A percentile compares a stretch with the other conserved stretches of the same genome.
Evolutionary conservation across 345 rosid genomes (phyloP).

Genomic region (Lagerstroemia speciosa): DNA sequence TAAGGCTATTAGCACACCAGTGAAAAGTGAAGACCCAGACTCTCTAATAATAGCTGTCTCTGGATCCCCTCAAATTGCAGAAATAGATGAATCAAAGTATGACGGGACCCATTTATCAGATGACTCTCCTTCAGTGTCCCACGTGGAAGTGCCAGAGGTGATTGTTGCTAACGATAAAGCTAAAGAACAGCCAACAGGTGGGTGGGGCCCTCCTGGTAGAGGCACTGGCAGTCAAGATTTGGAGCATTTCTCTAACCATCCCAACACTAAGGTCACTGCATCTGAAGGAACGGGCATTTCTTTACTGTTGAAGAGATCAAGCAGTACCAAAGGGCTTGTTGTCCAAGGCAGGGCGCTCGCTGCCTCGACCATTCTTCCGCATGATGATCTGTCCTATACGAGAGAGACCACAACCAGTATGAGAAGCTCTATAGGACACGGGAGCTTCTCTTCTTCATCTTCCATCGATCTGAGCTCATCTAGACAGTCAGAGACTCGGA

Average conservation of each 20-base stretch:
- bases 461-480: constrained; percentile 65
- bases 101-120: background rate
- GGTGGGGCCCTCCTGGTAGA: constrained; percentile 19
- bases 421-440: constrained; percentile 76
- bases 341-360: constrained; percentile 55
- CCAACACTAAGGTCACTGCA: constrained; percentile 24
- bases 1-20: constrained; percentile 19
- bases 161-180: constrained; percentile 21
- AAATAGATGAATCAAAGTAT: constrained; percentile 20
- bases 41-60: constrained; percentile 10
- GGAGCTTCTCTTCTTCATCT: constrained; percentile 73
- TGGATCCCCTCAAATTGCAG: constrained; percentile 24
- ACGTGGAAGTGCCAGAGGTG: background rate
- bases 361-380: constrained; percentile 47
- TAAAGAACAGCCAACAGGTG: constrained; percentile 16
- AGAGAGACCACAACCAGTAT: constrained; percentile 61
- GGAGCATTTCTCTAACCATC: constrained; percentile 20
- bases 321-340: constrained; percentile 67
- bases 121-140: background rate
- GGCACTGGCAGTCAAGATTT: constrained; percentile 25
- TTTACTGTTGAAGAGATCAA: constrained; percentile 70
- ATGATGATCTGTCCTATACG: constrained; percentile 60
- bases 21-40: constrained; percentile 22
- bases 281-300: constrained; percentile 52
- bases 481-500: constrained; percentile 51